Evolutionary conservation across 495 filamentous ascomycete genomes (phyloP), one percentile per base, ranked within the genome.

Genomic region (Annulohypoxylon maeteangense): DNA sequence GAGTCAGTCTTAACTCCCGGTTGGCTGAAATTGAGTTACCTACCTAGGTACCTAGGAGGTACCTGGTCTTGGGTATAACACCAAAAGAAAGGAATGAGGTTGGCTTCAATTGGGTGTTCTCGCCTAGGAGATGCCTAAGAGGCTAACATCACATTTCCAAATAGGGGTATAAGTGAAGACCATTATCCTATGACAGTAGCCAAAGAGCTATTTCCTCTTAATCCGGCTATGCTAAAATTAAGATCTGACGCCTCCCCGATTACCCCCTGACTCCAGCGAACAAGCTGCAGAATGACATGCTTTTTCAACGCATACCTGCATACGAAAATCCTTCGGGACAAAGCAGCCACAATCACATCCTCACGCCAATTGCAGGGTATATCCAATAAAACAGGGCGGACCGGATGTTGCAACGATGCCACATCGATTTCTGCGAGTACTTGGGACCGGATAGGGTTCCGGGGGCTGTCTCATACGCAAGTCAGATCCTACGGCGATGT

Each of bases 281-380:
- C n/a, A 4, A 45, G n/a, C 42, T 47, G 22, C 22, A 50, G 22
- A 11, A 50, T 50, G 7, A 27, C 14, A 50, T 14, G 11, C 10
- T 3, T 50, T 25, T 50, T 20, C 20, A 50, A 10, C 20, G 22
- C 8, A 10, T 25, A 12, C 22, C 22, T 25, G 22, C 45, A 22
- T 50, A 50, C 45, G 45, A 50, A 50, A 50, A 50, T 25, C 10
- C 20, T 22, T 25, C 45, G 45, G 45, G 22, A 50, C n/a, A 27
- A 50, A 50, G 45, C 45, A 50, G 45, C 45, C 45, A 50, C 45
- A 50, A 27, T 50, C 45, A 25, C 45, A 25, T n/a, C n/a, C n/a
- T n/a, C n/a, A n/a, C n/a, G n/a, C 45, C 45, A 50, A 50, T 50
- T 50, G 8, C 45, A 25, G 22, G 10, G 20, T 7, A 50, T 25